Evolutionary conservation across 2,329 filamentous ascomycete genomes (phyloP).

Genomic region (Xylaria sp.): DNA sequence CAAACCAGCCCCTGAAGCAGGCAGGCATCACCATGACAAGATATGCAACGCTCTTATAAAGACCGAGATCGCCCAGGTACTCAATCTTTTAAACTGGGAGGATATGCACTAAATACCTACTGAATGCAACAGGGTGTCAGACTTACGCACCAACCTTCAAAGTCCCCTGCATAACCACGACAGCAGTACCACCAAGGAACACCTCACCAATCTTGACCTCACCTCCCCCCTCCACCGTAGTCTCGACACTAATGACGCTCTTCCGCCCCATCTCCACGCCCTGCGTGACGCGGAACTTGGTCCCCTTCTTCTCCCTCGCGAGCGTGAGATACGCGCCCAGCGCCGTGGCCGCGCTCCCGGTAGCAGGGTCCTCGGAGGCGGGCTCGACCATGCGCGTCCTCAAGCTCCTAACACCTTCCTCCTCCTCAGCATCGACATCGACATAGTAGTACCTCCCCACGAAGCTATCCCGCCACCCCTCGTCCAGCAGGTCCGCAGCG

Average conservation of each 20-base stretch:
- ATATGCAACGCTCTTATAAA: neutral
- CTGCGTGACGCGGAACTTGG: constrained; percentile 66
- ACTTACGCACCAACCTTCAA: constrained; percentile 42
- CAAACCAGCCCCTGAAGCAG: neutral
- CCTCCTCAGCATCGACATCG: constrained; percentile 45
- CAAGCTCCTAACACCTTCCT: constrained; percentile 48
- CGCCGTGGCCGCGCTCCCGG: constrained; percentile 70
- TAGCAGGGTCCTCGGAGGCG: constrained; percentile 66
- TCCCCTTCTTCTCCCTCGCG: constrained; percentile 46
- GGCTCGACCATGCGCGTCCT: constrained; percentile 70
- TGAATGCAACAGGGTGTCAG: no score
- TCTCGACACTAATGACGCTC: constrained; percentile 62
- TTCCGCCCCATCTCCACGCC: constrained; percentile 74
- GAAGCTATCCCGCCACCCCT: constrained; percentile 66
- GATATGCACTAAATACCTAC: neutral
- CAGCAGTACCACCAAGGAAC: constrained; percentile 47
- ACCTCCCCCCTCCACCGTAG: constrained; percentile 41
- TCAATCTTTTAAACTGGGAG: neutral
- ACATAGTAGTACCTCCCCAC: constrained; percentile 70
- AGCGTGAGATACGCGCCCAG: constrained; percentile 65
- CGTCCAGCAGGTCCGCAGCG: constrained; percentile 55
- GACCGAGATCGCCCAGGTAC: neutral
- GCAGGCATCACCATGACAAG: neutral
- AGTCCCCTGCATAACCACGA: constrained; percentile 47
- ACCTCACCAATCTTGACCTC: constrained; percentile 39